These are phyloP conservation scores for Reutealis trisperma DNA, from an alignment of 345 rosid genomes.

Conservation along the genomic window DNA sequence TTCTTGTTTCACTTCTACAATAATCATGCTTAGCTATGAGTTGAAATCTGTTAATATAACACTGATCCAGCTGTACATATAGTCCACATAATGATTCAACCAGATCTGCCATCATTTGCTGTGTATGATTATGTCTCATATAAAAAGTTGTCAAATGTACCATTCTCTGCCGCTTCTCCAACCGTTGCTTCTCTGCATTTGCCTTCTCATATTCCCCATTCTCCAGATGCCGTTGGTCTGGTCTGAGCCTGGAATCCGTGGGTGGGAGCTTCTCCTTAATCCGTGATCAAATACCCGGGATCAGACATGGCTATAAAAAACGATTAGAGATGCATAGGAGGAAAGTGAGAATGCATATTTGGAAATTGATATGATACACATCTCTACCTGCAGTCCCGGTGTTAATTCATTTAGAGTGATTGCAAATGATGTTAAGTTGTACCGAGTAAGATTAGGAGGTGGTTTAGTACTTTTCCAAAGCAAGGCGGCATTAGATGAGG, in stretches of 20 bases:
- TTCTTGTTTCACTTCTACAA: background rate
- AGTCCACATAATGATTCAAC: background rate
- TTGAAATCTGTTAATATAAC: background rate
- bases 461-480: slow-evolving; percentile 85
- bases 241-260: slow-evolving; percentile 94
- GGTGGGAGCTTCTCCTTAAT: slow-evolving; percentile 97
- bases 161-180: slow-evolving; percentile 95
- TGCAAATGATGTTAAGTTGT: slow-evolving; percentile 92
- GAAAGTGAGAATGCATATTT: slow-evolving; percentile 28
- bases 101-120: background rate
- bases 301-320: slow-evolving; percentile 51
- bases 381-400: slow-evolving; percentile 85
- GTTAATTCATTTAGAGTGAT: slow-evolving; percentile 89
- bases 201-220: slow-evolving; percentile 98
- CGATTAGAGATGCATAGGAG: slow-evolving; percentile 45
- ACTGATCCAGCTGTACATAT: background rate
- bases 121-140: background rate
- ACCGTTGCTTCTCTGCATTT: slow-evolving; percentile 83
- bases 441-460: slow-evolving; percentile 76
- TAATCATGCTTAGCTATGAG: background rate
- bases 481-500: slow-evolving; percentile 57
- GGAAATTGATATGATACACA: slow-evolving; percentile 32
- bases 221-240: slow-evolving; percentile 95
- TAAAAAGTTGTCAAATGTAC: slow-evolving; percentile 37
- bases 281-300: slow-evolving; percentile 65